Evolutionary conservation across 495 filamentous ascomycete genomes (phyloP), one percentile per base, ranked within the genome.

Genomic region (Entonaema liquescens): DNA sequence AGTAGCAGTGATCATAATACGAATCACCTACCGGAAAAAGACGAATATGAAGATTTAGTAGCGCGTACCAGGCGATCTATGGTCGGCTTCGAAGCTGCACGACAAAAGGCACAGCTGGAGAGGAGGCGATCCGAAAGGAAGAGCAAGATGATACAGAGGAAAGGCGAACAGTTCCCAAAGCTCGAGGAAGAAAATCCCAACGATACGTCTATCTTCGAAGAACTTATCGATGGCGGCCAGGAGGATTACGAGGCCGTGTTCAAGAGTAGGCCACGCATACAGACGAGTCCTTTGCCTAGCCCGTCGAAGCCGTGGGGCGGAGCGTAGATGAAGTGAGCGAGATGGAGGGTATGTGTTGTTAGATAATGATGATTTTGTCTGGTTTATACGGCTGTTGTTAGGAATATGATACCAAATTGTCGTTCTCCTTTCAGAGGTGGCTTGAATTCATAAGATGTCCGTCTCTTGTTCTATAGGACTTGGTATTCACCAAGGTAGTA

Each of bases 181-280:
- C 70, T 80, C 49, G 77, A 81, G 5, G 82, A 82, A 65, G 80
- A 83, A 26, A 38, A 11, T 23, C 65, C 76, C 0, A 55, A 68
- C n/a, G 66, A 78, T 6, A 49, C 72, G 0, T 74, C 72, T 5
- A 62, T 79, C 42, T 62, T 70, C 1, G 79, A 79, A 13, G 76
- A 75, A 21, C 59, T 80, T 11, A 73, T 79, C 2, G 75, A 82
- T 62, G 56, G 28, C 65, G 77, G 67, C n/a, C 87, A 90, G 56
- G 89, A 89, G 15, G 91, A 92, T 70, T 94, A 95, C 74, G 90
- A 91, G 54, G 91, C 90, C 57, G 89, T 97, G 1, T 97, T 97
- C 79, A 93, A 89, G 79, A 93, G 92, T 40, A 79, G 94, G 66
- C 94, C 94, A 1, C 91, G 89, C 68, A 85, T 97, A 60, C 90